phyloP scores from a whole-genome alignment of 1,284 basidiomycete species.

The Sphaerobolus stellatus region DNA sequence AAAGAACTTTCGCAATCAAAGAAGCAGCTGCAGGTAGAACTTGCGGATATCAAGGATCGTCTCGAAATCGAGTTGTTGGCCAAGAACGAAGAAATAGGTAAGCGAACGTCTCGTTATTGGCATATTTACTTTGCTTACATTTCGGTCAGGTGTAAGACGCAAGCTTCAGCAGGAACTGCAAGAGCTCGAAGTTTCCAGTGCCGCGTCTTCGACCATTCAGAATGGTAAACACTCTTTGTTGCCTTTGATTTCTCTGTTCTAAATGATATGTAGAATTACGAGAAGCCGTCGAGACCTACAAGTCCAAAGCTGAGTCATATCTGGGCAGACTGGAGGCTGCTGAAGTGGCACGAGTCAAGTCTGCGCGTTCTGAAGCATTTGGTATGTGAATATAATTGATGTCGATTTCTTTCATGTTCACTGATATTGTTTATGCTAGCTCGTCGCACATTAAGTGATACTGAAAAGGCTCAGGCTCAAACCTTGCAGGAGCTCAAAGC shows the following conservation, averaged over 20 bases:
- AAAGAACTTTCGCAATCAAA: constrained; percentile 56
- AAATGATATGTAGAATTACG: constrained; percentile 48
- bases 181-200: constrained; percentile 63
- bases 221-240: constrained; percentile 42
- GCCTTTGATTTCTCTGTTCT: neutral
- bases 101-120: constrained; percentile 16
- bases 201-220: constrained; percentile 59
- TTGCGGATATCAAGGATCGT: constrained; percentile 54
- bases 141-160: constrained; percentile 50
- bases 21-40: constrained; percentile 59
- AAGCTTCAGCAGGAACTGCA: constrained; percentile 62
- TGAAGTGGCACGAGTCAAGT: constrained; percentile 67
- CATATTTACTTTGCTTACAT: constrained; percentile 5
- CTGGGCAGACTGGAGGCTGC: constrained; percentile 65
- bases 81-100: constrained; percentile 62
- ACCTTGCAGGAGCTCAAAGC: constrained; percentile 53
- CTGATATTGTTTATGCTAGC: constrained; percentile 36
- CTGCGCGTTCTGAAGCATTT: constrained; percentile 61
- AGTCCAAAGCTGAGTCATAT: constrained; percentile 60
- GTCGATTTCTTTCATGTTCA: neutral
- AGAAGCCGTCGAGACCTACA: constrained; percentile 63
- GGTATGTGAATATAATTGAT: constrained; percentile 38
- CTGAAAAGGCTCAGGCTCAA: constrained; percentile 60
- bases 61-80: constrained; percentile 51
- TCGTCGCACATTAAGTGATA: constrained; percentile 58